Evolutionary conservation across 257 asterid species (phyloP).

Genomic region (Solanum appendiculatum): DNA sequence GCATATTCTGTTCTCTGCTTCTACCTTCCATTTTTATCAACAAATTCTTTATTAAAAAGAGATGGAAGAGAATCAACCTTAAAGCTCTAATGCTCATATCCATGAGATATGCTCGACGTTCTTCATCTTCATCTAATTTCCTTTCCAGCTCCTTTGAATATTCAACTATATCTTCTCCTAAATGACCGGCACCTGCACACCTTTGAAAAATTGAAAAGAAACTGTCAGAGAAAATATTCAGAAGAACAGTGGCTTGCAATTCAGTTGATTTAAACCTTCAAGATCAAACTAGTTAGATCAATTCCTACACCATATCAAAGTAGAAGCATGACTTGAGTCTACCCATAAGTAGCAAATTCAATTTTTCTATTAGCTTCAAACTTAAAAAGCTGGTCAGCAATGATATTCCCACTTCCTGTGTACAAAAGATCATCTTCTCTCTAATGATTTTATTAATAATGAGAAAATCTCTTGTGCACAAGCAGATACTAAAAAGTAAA

Average conservation of each 20-base stretch:
- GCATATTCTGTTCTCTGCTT: not conserved
- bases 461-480: not conserved
- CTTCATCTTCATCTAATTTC: constrained; percentile 47
- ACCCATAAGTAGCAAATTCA: not conserved
- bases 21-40: not conserved
- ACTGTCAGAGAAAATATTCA: not conserved
- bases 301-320: not conserved
- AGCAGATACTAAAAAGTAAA: not conserved
- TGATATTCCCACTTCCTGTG: not conserved
- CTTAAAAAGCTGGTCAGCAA: not conserved
- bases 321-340: not conserved
- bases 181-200: constrained; percentile 98
- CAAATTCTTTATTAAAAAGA: not conserved
- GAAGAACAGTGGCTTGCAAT: not conserved
- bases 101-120: constrained; percentile 60
- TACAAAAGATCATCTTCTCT: not conserved
- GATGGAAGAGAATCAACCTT: constrained; percentile 33
- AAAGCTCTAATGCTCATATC: constrained; percentile 92
- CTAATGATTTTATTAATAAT: not conserved
- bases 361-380: not conserved
- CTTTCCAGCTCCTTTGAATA: constrained; percentile 63
- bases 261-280: not conserved
- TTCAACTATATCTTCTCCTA: constrained; percentile 72
- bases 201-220: constrained; percentile 21
- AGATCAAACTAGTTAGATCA: not conserved